phyloP scores from a whole-genome alignment of 768 basidiomycete species.

The Boletus sp. region DNA sequence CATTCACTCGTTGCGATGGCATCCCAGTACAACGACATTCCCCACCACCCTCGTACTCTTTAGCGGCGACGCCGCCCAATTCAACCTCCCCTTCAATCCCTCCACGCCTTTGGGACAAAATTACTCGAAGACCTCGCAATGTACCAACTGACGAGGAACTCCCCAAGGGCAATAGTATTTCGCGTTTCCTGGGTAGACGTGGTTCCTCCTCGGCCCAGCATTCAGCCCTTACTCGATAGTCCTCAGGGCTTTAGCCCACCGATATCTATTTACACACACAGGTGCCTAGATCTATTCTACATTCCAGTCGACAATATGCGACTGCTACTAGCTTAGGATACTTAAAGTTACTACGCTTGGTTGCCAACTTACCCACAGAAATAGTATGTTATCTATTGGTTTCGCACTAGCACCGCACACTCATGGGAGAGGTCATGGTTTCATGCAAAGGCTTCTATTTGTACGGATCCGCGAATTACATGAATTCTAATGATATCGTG shows the following conservation, averaged over 20 bases:
- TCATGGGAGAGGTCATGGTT: not conserved
- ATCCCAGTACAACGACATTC: not conserved
- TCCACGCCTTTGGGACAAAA: slow-evolving; percentile 24
- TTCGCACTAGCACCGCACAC: too few species aligned
- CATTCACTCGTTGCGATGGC: not conserved
- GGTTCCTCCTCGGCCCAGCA: slow-evolving; percentile 2
- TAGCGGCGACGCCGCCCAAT: not conserved
- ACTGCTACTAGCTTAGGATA: not conserved
- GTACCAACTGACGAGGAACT: slow-evolving; percentile 9
- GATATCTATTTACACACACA: not conserved
- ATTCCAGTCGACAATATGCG: not conserved
- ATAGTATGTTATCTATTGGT: not conserved
- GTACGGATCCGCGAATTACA: slow-evolving; percentile 20
- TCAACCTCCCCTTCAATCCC: slow-evolving; percentile 5
- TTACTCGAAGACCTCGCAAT: slow-evolving; percentile 17
- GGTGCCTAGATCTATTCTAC: not conserved
- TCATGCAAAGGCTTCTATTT: slow-evolving; percentile 23
- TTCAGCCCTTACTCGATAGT: slow-evolving; percentile 2
- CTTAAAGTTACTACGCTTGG: not conserved
- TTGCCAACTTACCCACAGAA: not conserved
- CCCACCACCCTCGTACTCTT: not conserved
- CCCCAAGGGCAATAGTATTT: slow-evolving; percentile 13
- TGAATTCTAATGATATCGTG: slow-evolving; percentile 9
- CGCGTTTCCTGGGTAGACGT: slow-evolving; percentile 21
- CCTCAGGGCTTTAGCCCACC: not conserved